Base-by-base conservation (phyloP, 176 grass and related monocot species). In the Pharus latifolius region DNA sequence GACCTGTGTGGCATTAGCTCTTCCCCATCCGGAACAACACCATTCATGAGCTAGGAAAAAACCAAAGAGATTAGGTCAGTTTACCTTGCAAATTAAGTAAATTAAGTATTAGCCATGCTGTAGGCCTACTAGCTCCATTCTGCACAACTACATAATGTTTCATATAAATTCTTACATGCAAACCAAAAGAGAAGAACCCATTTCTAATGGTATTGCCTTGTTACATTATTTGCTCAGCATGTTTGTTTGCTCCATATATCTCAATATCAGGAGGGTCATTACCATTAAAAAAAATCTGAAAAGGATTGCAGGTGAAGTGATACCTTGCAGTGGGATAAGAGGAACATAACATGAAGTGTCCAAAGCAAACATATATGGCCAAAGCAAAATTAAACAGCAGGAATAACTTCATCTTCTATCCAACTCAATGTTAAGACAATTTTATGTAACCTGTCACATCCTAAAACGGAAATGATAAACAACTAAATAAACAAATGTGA, bases 1-100 rank as follows among this genome's bases (percentile, higher is more conserved):
- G 13, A 52, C 53, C 83, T 86, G 60, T 89, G 86, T 10, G 44
- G 29, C 85, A 93, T 86, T 7, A 89, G 24, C 67, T 93, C 88
- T 65, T 79, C 83, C 1, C 85, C 82, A 3, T 73, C 72, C 14
- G 12, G 32, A 13, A 91, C 82, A 1, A 74, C 60, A 15, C 74
- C 79, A 50, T 79, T 87, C 93, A 92, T 97, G 14, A 92, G 48
- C 89, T 92, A 25, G 2, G 40, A 63, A 17, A 7, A 43, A 27
- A 33, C 49, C 30, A 42, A 0, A 42, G 8, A 23, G 8, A 51
- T 69, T 2, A 45, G 16, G 49, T 34, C 0, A 33, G 7, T 35
- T 6, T 30, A 3, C 0, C 1, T 16, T 25, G 15, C 34, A 62
- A 74, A 10, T 34, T 49, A 28, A n/a, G 15, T n/a, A 28, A 23